Percentiles rank a stretch among this genome's conserved stretches.
phyloP scores from a whole-genome alignment of 2,329 filamentous ascomycete genomes.

The Aplosporella prunicola region DNA sequence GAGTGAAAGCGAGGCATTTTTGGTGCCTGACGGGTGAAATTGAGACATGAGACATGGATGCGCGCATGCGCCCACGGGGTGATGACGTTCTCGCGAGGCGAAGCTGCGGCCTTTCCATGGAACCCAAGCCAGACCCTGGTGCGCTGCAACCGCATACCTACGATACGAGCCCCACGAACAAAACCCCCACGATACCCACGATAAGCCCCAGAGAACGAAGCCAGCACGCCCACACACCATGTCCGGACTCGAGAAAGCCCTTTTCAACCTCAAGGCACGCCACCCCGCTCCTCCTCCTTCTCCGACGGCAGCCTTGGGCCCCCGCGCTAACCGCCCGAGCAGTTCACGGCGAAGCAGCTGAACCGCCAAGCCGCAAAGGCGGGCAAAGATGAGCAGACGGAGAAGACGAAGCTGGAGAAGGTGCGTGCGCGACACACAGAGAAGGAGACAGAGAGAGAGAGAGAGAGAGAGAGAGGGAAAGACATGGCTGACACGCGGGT shows the following conservation, averaged over 20 bases:
- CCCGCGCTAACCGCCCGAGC: conserved; percentile 17
- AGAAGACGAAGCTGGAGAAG: conserved; percentile 55
- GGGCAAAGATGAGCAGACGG: conserved; percentile 50
- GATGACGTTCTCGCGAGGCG: too few species aligned
- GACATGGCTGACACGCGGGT: not conserved
- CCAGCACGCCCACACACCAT: too few species aligned
- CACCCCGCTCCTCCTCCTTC: not conserved
- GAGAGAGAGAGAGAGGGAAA: not conserved
- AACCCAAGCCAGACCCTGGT: too few species aligned
- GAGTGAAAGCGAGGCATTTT: too few species aligned
- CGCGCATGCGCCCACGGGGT: too few species aligned
- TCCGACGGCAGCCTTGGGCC: conserved; percentile 7
- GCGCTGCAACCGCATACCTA: too few species aligned
- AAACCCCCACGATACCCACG: too few species aligned
- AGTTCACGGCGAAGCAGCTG: conserved; percentile 56
- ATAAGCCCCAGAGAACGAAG: too few species aligned
- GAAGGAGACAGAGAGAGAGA: not conserved
- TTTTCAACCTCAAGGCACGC: conserved; percentile 52
- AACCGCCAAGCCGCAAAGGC: conserved; percentile 54
- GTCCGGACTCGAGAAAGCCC: conserved; percentile 53
- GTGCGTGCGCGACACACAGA: conserved; percentile 20
- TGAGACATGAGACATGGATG: too few species aligned
- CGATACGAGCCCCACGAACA: too few species aligned
- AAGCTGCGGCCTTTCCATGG: too few species aligned
- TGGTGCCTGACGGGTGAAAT: too few species aligned